phyloP scores from a whole-genome alignment of 768 basidiomycete genomes.

The Pisolithus albus region DNA sequence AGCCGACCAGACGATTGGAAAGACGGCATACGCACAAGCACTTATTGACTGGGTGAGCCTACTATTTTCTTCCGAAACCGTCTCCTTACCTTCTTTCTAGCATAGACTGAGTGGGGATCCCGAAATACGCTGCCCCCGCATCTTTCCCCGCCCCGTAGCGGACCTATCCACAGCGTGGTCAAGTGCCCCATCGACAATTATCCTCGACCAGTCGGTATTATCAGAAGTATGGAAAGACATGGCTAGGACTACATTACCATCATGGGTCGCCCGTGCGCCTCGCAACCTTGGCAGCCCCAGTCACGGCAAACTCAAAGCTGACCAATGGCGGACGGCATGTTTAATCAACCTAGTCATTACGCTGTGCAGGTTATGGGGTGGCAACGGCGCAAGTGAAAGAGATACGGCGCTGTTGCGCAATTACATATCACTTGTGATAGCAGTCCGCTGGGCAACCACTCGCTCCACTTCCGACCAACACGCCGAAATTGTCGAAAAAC shows the following conservation, averaged over 20 bases:
- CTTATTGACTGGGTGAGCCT: too few species aligned
- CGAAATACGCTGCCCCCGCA: not conserved
- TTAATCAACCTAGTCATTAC: constrained; percentile 24
- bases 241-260: constrained; percentile 9
- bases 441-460: not conserved
- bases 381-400: not conserved
- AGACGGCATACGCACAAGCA: too few species aligned
- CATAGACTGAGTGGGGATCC: not conserved
- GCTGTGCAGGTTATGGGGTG: constrained; percentile 24
- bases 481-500: not conserved
- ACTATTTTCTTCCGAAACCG: too few species aligned
- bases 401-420: not conserved
- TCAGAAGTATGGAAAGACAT: constrained; percentile 4
- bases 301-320: constrained; percentile 31
- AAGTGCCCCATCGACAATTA: not conserved
- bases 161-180: constrained; percentile 2
- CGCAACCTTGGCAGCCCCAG: constrained; percentile 25
- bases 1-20: too few species aligned
- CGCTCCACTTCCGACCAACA: constrained; percentile 1
- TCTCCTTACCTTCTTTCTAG: too few species aligned
- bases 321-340: constrained; percentile 19
- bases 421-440: not conserved
- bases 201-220: not conserved
- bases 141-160: not conserved
- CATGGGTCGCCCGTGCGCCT: constrained; percentile 21